Conservation (phyloP, 1,284 basidiomycete genomes). For the Quambalaria eucalypti region DNA sequence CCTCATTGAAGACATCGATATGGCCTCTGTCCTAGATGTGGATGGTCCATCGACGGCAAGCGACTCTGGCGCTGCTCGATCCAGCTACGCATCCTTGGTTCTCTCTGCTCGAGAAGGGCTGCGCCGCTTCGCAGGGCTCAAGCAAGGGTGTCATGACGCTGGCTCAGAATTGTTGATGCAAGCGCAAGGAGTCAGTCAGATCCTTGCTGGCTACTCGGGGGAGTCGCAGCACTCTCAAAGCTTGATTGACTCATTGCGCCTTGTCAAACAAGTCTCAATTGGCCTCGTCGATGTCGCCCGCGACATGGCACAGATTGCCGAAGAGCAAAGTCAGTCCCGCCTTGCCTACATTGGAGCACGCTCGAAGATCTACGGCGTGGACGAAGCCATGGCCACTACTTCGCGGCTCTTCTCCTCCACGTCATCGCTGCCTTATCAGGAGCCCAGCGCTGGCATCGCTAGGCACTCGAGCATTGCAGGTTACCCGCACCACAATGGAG, state of each 20-base stretch:
- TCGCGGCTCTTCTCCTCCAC: not conserved
- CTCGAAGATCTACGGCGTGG: slow-evolving; percentile 21
- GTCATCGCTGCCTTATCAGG: not conserved
- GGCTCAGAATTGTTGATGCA: slow-evolving; percentile 16
- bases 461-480: no score
- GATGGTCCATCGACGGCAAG: slow-evolving; percentile 24
- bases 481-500: no score
- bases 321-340: slow-evolving; percentile 14
- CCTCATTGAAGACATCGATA: slow-evolving; percentile 28
- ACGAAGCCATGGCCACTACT: not conserved
- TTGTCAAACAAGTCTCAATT: not conserved
- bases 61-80: slow-evolving; percentile 14
- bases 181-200: slow-evolving; percentile 11
- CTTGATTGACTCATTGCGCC: not conserved
- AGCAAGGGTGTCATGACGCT: slow-evolving; percentile 30
- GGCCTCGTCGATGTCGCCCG: slow-evolving; percentile 12
- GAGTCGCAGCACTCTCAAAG: not conserved
- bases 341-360: slow-evolving; percentile 21
- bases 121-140: slow-evolving; percentile 17
- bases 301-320: slow-evolving; percentile 15
- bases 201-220: not conserved
- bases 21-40: slow-evolving; percentile 30
- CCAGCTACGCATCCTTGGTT: slow-evolving; percentile 27
- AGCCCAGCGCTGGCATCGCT: no score
- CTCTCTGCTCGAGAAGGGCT: slow-evolving; percentile 17